A percentile compares a stretch with the other conserved stretches of the same genome.
Evolutionary conservation across 2,329 filamentous ascomycete species (phyloP).

Genomic region (Orbilia ellipsospora): DNA sequence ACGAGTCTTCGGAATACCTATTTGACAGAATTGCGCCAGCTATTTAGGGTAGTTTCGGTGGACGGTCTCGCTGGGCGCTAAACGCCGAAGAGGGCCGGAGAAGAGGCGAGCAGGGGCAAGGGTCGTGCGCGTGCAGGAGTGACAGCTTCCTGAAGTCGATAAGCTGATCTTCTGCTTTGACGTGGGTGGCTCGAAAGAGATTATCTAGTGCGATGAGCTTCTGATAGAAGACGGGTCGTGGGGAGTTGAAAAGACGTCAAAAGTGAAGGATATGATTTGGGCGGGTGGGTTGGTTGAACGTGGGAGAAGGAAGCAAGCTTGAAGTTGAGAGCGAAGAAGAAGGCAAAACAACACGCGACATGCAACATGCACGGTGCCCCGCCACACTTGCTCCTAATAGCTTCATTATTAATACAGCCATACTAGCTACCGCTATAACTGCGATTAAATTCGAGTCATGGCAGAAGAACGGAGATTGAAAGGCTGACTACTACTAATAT

Average conservation of each 20-base stretch:
- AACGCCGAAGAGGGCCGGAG: conserved; percentile 22
- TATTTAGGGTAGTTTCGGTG: conserved; percentile 37
- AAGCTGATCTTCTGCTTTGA: conserved; percentile 38
- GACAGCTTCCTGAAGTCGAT: conserved; percentile 48
- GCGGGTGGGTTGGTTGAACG: conserved; percentile 7
- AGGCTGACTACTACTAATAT: too few species aligned
- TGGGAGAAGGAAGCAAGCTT: conserved; percentile 1
- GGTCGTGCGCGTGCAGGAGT: conserved; percentile 38
- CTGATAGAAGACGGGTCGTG: conserved; percentile 10
- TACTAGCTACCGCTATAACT: not conserved
- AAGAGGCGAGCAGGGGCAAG: conserved; percentile 38
- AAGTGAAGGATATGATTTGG: conserved; percentile 11
- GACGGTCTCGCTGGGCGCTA: conserved; percentile 46
- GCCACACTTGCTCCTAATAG: not conserved
- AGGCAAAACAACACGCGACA: conserved; percentile 53
- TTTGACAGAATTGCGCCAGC: conserved; percentile 43
- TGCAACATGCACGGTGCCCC: conserved; percentile 27
- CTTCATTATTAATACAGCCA: not conserved
- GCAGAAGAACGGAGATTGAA: too few species aligned
- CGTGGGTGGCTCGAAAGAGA: conserved; percentile 8
- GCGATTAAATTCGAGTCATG: too few species aligned
- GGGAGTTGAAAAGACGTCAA: not conserved
- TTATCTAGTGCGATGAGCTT: conserved; percentile 29
- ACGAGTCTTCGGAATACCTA: conserved; percentile 27
- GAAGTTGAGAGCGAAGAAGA: not conserved